Conservation (phyloP, 768 basidiomycete species). For the Neoboletus magnificus region DNA sequence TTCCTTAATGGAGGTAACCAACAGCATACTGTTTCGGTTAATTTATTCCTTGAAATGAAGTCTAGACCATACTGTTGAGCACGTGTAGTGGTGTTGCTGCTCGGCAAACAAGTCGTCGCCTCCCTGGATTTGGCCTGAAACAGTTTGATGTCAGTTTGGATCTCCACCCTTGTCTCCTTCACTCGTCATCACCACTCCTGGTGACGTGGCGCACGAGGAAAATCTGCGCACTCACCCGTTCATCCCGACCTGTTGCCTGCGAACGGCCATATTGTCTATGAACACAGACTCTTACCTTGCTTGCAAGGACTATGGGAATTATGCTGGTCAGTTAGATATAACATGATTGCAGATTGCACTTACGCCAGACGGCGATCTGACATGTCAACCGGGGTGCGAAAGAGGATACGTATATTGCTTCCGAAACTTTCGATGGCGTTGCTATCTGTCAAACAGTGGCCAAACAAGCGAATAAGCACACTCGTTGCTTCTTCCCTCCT, state of each 20-base stretch:
- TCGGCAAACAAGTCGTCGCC: background rate
- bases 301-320: background rate
- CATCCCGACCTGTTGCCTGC: background rate
- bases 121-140: background rate
- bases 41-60: background rate
- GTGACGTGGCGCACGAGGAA: background rate
- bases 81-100: background rate
- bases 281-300: background rate
- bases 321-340: background rate
- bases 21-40: background rate
- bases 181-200: background rate
- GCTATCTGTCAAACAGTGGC: background rate
- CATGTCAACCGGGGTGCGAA: background rate
- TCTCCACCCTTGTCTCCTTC: background rate
- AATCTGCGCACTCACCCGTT: background rate
- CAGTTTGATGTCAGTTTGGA: background rate
- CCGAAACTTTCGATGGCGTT: background rate
- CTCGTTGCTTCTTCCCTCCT: background rate
- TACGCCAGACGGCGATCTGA: background rate
- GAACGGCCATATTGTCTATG: background rate
- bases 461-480: background rate
- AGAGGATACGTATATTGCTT: background rate
- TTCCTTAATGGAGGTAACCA: background rate
- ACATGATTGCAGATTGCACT: background rate
- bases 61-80: background rate